Conservation (phyloP, 2,329 filamentous ascomycete genomes). For the Penicillium sp. region DNA sequence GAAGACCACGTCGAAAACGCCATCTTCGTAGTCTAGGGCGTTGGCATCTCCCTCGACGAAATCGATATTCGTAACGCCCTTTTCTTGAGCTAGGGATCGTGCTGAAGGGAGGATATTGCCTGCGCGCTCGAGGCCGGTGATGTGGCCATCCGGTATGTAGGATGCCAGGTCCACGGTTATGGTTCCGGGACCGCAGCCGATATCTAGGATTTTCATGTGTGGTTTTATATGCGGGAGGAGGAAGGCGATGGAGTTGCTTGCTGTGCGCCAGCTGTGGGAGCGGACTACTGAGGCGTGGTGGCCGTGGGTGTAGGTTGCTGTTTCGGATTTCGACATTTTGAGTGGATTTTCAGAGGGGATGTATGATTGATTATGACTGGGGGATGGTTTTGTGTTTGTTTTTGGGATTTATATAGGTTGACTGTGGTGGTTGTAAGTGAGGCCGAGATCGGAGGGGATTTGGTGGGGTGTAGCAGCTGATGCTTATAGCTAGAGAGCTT, state of each 20-base stretch:
- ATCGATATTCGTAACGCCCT: slow-evolving; percentile 32
- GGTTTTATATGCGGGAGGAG: slow-evolving; percentile 38
- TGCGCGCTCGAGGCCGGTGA: slow-evolving; percentile 36
- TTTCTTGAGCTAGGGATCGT: slow-evolving; percentile 23
- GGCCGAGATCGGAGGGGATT: background rate
- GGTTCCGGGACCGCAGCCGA: slow-evolving; percentile 45
- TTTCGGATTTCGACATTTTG: slow-evolving; percentile 16
- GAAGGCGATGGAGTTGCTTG: slow-evolving; percentile 37
- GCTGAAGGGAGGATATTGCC: slow-evolving; percentile 31
- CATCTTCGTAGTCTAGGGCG: slow-evolving; percentile 43
- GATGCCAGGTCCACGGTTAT: slow-evolving; percentile 42
- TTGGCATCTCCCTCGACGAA: slow-evolving; percentile 42
- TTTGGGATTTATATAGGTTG: background rate
- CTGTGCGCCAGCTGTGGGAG: slow-evolving; percentile 31
- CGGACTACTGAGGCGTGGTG: slow-evolving; percentile 29
- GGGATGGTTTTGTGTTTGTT: background rate
- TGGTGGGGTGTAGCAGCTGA: background rate
- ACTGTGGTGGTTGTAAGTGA: background rate
- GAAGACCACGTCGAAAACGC: slow-evolving; percentile 57
- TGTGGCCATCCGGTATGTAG: slow-evolving; percentile 36
- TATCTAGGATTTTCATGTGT: slow-evolving; percentile 38
- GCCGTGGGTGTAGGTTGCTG: slow-evolving; percentile 30
- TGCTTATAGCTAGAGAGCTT: background rate
- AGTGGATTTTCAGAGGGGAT: background rate
- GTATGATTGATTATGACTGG: background rate